Base-by-base conservation (phyloP, 179 eudicot genomes). In the Gypsophila paniculata region DNA sequence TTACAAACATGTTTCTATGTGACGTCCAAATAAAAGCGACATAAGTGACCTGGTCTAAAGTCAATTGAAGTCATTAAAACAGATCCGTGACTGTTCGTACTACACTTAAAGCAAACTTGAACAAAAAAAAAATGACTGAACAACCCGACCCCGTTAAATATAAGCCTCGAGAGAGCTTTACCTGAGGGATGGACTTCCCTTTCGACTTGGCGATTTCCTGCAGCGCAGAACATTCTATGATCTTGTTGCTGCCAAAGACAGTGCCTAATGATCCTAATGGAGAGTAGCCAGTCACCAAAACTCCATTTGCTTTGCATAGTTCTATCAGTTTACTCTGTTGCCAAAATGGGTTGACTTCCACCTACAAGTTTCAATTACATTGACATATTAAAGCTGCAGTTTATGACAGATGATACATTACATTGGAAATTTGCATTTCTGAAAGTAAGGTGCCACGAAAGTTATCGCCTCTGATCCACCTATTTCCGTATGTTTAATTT, bases 281-380 rank as follows among this genome's bases (percentile, higher is more conserved):
- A 51, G 91, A 84, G 68, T 81, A 87, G 0, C 82, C 95, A 22
- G 82, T 77, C 74, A 89, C 82, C 22, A 73, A 60, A 55, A 89
- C 74, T n/a, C 75, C 80, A 8, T 83, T 84, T 12, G 71, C 68
- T 58, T 79, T 75, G 81, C 95, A 87, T 63, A 82, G 78, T 38
- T 80, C 74, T 62, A 79, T 65, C 62, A 85, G 53, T 60, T 86
- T 81, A 84, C 84, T 82, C 70, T 88, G 92, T 77, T 88, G 90
- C 96, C 93, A 90, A 39, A 77, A 80, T 25, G 93, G 93, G 71
- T 81, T 88, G 63, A 86, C 84, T 75, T 90, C 96, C 77, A 85
- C 84, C 86, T 82, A n/a, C 46, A 8, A 44, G 34, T 60, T 82
- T 69, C 18, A 68, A 61, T 49, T 22, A 29, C 61, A 68, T 3